Evolutionary conservation across 2,329 filamentous ascomycete genomes (phyloP).

Genomic region (Ophiostoma populinum): DNA sequence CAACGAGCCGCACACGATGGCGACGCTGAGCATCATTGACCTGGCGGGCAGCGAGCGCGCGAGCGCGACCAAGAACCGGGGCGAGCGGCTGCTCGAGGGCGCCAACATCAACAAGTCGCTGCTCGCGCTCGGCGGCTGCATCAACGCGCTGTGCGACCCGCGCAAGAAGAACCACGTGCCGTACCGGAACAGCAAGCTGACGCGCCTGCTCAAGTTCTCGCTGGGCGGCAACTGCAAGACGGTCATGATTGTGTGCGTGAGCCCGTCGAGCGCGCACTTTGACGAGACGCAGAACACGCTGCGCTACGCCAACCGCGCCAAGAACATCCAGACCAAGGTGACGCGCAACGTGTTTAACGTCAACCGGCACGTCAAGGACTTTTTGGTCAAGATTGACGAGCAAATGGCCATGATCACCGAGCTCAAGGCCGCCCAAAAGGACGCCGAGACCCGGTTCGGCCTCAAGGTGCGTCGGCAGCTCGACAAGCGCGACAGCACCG

Average conservation of each 20-base stretch:
- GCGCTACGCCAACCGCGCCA: constrained; percentile 90
- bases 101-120: constrained; percentile 99
- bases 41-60: constrained; percentile 89
- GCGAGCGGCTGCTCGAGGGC: constrained; percentile 77
- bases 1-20: constrained; percentile 94
- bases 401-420: constrained; percentile 96
- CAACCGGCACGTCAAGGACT: constrained; percentile 97
- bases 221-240: constrained; percentile 96
- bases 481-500: constrained; percentile 62
- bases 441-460: constrained; percentile 66
- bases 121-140: constrained; percentile 85
- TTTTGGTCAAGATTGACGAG: constrained; percentile 97
- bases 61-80: constrained; percentile 90
- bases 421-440: constrained; percentile 80
- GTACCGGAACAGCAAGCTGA: constrained; percentile 95
- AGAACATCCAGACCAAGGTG: constrained; percentile 99
- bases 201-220: constrained; percentile 87
- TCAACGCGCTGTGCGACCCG: constrained; percentile 91
- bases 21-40: constrained; percentile 95
- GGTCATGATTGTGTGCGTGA: constrained; percentile 98
- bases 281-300: constrained; percentile 97
- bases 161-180: constrained; percentile 87
- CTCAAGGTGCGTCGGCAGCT: constrained; percentile 80
- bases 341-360: constrained; percentile 99
- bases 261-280: constrained; percentile 88